Evolutionary conservation across 176 grass and related monocot species (phyloP), one percentile per base, ranked within the genome.

Genomic region (Carex pumila): DNA sequence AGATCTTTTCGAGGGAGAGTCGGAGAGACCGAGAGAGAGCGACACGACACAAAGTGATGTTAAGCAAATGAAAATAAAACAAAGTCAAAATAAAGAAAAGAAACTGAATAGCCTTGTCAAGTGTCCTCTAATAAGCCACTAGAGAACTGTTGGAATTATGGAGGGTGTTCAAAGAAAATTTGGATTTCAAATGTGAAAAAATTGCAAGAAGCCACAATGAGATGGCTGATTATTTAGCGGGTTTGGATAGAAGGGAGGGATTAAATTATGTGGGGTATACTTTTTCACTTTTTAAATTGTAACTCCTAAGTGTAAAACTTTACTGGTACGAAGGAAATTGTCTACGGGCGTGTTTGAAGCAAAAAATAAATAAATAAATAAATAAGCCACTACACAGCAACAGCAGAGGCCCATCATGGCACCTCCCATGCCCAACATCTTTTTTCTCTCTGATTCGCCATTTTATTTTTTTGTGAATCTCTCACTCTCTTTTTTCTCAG

Each of bases 81-180:
- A 88, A 90, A 88, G 85, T 65, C 83, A 87, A 68, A 65, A 61
- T 25, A 84, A 84, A 66, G 69, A 85, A 85, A 50, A n/a, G 79
- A 87, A 15, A 52, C 74, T 84, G 79, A 82, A 77, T 87, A 84
- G 73, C 84, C 79, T 81, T 88, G 81, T 84, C 87, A 89, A 88
- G 87, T 85, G 92, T 89, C 58, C 57, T 68, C 53, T 66, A 80
- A 69, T 61, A 37, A 79, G 61, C 22, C 67, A 84, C 25, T 25
- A 25, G 25, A 25, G 25, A 25, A 25, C 0, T 25, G 25, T 25
- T 25, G 25, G 25, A 25, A 25, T 25, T 25, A 25, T 25, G 25
- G 25, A 25, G 25, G 25, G 25, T 25, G 25, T 25, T 25, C 25
- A 25, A 25, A 25, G 25, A 25, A 25, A 25, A 25, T 25, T 25